Evolutionary conservation across 148 eudicot genomes (phyloP), one percentile per base, ranked within the genome.

Genomic region (Vaccinium corymbosum): DNA sequence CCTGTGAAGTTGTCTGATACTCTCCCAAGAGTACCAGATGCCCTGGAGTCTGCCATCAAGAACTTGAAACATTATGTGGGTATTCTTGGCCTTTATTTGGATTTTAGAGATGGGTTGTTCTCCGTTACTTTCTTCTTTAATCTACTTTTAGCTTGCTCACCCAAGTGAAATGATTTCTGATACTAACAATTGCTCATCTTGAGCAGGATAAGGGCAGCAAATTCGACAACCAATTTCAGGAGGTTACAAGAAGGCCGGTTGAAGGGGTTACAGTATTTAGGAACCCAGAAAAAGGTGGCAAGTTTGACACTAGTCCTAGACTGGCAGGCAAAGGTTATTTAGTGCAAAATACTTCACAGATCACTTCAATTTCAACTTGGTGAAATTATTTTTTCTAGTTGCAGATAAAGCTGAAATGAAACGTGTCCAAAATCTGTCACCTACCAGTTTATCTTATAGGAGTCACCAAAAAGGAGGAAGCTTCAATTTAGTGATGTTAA

Each of bases 241-340:
- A 53, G 61, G 84, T 83, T 64, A 74, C 84, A 19, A 84, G 82
- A 57, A 87, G 80, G 70, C 89, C 70, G 74, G 84, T 38, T 82
- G 80, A 32, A 49, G 83, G 56, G 66, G 83, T 78, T 56, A 77
- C 57, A 35, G 57, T 25, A 17, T 49, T 42, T 29, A 79, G 73
- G 57, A 79, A 79, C 19, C 55, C 82, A 25, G 32, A 42, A 50
- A 81, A 72, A 52, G 80, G 81, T 3, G 77, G 50, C 62, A 56
- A 80, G 77, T 42, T 55, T 66, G 53, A 81, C 79, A 76, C 73
- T 71, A 38, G 35, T 11, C 7, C 11, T 10, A 46, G 49, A 17
- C 57, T 29, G 56, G 53, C 15, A 15, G 59, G 50, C 50, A 70
- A 15, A 52, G 66, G 66, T 68, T 38, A 38, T 71, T 66, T 79